These are phyloP conservation scores for Tanozyma kutaoensis DNA, from an alignment of 805 yeast species.

Conservation along the genomic window DNA sequence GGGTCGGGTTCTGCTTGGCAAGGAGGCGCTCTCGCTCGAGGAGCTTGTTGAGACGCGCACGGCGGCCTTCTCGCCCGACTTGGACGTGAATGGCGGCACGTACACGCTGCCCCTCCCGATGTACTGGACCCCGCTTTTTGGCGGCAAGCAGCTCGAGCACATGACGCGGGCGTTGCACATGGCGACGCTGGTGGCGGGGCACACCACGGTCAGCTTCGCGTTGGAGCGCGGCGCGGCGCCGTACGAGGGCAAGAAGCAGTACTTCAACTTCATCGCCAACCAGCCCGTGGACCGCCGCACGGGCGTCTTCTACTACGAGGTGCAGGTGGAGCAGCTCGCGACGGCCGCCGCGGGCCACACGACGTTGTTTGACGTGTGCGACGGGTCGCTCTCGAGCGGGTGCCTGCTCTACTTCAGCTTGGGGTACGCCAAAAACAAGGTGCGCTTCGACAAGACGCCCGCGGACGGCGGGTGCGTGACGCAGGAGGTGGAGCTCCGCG, in stretches of 20 bases:
- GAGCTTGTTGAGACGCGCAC: neutral
- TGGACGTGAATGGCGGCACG: neutral
- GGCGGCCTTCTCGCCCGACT: neutral
- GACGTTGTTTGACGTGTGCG: conserved; percentile 20
- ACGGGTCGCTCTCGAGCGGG: conserved; percentile 18
- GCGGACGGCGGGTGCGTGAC: neutral
- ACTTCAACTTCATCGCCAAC: conserved; percentile 25
- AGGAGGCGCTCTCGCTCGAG: neutral
- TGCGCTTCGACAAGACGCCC: conserved; percentile 9
- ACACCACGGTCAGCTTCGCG: conserved; percentile 13
- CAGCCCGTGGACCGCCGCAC: conserved; percentile 16
- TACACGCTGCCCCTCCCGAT: conserved; percentile 14
- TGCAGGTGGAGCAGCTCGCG: conserved; percentile 20
- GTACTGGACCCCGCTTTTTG: conserved; percentile 26
- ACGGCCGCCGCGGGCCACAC: conserved; percentile 16
- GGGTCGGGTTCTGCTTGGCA: conserved; percentile 5
- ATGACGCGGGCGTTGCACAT: conserved; percentile 13
- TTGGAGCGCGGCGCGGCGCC: neutral
- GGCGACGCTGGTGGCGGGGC: conserved; percentile 14
- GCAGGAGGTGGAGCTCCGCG: conserved; percentile 16
- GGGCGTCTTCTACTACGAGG: conserved; percentile 29
- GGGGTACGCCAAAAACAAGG: conserved; percentile 18
- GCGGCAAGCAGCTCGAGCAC: conserved; percentile 9
- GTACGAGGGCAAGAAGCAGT: conserved; percentile 5
- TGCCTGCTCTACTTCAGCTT: conserved; percentile 17